Evolutionary conservation across 2,329 filamentous ascomycete genomes (phyloP), one percentile per base, ranked within the genome.

Genomic region (Chrysoporthe deuterocubensis): DNA sequence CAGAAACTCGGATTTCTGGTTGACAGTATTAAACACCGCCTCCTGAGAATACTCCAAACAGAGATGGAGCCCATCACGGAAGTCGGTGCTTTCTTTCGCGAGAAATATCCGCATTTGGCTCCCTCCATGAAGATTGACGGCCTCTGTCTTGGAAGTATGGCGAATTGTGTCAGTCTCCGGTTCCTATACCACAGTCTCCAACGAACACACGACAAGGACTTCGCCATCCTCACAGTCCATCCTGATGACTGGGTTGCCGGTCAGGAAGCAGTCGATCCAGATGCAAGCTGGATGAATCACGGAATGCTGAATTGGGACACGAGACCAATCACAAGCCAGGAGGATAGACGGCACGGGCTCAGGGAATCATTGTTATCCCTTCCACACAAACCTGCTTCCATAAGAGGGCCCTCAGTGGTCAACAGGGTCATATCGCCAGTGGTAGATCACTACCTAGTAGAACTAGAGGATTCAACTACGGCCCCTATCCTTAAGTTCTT

Each of bases 221-320:
- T 61, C 16, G 59, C 59, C 59, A 61, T 61, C 2, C 42, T 61
- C 42, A 61, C 21, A 4, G 48, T 61, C 26, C 59, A 61, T 26
- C 59, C 59, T 18, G 59, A 61, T 42, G 59, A 61, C 59, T 61
- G 59, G 59, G 43, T 61, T 21, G 59, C 59, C 2, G 59, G 59
- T 5, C 26, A 44, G 16, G 4, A 2, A 2, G 59, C 59, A 1
- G 32, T 61, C 21, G 14, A 46, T 3, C 11, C n/a, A n/a, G 26
- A 61, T n/a, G 21, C 42, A 9, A 61, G 59, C 59, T 61, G 59
- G 59, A 61, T 61, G 59, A 48, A 46, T 4, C 59, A 61, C 13
- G 59, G 59, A 14, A 61, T 48, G 16, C 42, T 61, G 43, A 7
- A 18, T 2, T 61, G 59, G 59, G 7, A 48, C 5, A 34, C 59